These are phyloP conservation scores for Pestalotiopsis sp. DNA, from an alignment of 2,329 filamentous ascomycete species.

Conservation along the genomic window DNA sequence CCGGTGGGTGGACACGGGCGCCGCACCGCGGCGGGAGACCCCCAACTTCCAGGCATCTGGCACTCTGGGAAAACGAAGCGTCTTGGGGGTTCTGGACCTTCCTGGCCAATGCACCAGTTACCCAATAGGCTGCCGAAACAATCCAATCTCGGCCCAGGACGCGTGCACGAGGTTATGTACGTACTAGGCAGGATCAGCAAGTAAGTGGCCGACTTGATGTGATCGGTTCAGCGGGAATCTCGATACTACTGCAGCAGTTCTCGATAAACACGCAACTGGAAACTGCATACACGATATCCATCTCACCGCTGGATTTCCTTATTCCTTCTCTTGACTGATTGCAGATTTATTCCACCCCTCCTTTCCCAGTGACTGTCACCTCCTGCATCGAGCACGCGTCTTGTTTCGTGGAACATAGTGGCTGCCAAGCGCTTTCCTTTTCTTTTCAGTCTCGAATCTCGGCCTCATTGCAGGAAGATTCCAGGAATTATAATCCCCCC, in stretches of 20 bases:
- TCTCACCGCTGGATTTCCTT: background rate
- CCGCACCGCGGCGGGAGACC: background rate
- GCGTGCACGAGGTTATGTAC: background rate
- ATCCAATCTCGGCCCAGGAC: background rate
- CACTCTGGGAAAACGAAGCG: background rate
- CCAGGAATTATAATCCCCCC: background rate
- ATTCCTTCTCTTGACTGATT: background rate
- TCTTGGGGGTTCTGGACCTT: background rate
- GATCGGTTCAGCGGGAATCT: background rate
- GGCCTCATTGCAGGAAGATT: background rate
- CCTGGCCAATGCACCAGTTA: background rate
- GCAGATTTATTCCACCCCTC: background rate
- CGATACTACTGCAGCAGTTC: background rate
- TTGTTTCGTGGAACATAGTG: background rate
- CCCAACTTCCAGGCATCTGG: background rate
- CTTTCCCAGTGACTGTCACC: background rate
- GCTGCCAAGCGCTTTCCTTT: background rate
- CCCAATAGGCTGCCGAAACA: background rate
- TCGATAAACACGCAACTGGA: background rate
- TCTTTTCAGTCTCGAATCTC: too few relatives aligned
- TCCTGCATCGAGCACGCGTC: background rate
- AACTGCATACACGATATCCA: background rate
- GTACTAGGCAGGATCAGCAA: background rate
- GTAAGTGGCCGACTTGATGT: background rate
- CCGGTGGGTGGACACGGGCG: background rate